These are phyloP conservation scores for Smallanthus sonchifolius DNA, from an alignment of 129 eudicot species.

Conservation along the genomic window DNA sequence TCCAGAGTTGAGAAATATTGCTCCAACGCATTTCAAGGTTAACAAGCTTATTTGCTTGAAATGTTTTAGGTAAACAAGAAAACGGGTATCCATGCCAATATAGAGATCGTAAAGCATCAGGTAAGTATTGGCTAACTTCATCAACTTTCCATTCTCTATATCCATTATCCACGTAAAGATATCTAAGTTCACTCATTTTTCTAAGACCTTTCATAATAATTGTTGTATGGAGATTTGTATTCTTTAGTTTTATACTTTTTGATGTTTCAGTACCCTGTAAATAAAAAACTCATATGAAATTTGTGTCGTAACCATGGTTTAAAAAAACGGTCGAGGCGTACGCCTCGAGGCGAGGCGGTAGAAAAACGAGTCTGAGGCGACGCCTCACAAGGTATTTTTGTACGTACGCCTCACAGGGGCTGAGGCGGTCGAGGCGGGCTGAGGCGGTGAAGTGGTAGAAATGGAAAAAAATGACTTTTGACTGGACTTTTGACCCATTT, in stretches of 20 bases:
- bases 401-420: too few relatives aligned
- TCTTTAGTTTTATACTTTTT: neutral
- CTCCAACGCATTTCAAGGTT: neutral
- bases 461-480: too few relatives aligned
- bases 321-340: too few relatives aligned
- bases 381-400: too few relatives aligned
- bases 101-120: neutral
- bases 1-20: neutral
- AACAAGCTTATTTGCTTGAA: conserved; percentile 1
- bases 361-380: too few relatives aligned
- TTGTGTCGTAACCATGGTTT: neutral
- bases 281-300: neutral
- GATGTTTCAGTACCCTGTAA: conserved; percentile 6
- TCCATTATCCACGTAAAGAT: neutral
- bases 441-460: too few relatives aligned
- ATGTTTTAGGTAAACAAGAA: neutral
- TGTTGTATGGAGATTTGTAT: neutral
- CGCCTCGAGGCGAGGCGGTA: too few relatives aligned
- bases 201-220: conserved; percentile 7
- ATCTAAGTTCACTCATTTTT: conserved; percentile 14
- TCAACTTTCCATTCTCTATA: neutral
- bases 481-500: too few relatives aligned
- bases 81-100: neutral
- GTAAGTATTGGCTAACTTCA: neutral
- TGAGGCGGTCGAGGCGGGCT: too few relatives aligned